Base-by-base conservation (phyloP, 2,329 filamentous ascomycete genomes). In the Phaeosphaeriaceae sp. region DNA sequence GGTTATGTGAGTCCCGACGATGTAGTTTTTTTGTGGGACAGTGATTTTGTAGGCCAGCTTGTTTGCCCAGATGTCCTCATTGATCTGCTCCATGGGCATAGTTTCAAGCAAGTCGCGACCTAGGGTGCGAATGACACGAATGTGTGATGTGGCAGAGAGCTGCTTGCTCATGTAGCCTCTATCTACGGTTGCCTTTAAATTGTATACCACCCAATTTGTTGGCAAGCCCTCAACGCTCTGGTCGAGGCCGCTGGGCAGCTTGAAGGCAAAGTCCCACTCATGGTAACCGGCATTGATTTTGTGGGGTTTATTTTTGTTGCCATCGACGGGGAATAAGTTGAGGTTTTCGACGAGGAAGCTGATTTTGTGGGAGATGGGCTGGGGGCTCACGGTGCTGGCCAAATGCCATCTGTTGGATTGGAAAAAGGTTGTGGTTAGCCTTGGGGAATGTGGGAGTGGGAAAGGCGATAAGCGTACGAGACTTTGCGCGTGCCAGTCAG, bases 61-160 rank as follows among this genome's bases (percentile, higher is more conserved):
- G 78, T 96, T 94, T 5, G 92, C 89, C 94, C 94, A 99, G 56
- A 96, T 89, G 68, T 97, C 97, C 74, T 97, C 92, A 57, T 97
- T 92, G 56, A 90, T 82, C 79, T 83, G 71, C 60, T 74, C 72
- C 68, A 74, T 70, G 41, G 77, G 72, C 52, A 77, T 74, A 48
- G 74, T 76, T 53, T 80, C 77, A 90, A 97, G 94, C 39, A 91
- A 88, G 73, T 97, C 77, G 55, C 71, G 74, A 4, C 77, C 77
- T 43, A 80, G 66, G 12, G 78, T 80, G 36, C 78, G 67, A 39
- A 80, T 77, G 17, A 80, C 73, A 41, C 78, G 70, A 43, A 80
- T 76, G 55, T 80, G 78, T 57, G 93, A 93, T 70, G 87, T 87
- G 28, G 90, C 84, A 60, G 89, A 85, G 42, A 96, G 79, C 70